Base-by-base conservation (phyloP, 2,329 filamentous ascomycete genomes). In the Diaporthe citri region DNA sequence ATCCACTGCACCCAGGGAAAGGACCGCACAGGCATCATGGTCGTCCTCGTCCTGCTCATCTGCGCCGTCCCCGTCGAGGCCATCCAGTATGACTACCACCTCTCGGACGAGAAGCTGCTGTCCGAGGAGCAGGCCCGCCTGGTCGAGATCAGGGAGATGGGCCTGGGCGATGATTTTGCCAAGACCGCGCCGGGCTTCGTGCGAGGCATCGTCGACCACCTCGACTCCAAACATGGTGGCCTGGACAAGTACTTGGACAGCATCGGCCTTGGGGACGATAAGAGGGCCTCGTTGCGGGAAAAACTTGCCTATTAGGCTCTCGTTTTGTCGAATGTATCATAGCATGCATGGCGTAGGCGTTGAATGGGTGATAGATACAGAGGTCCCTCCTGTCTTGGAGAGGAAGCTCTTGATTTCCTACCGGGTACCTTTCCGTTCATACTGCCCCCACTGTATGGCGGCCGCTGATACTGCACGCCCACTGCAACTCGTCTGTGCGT, bases 1-100 rank as follows among this genome's bases (percentile, higher is more conserved):
- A 85, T 97, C 3, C 95, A 97, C 83, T 98, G 95, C 83, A 97
- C 95, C 0, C 95, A 97, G 80, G 95, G 95, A 74, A 98, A 97
- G 82, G 95, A 97, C 80, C 90, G 95, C 2, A 95, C 91, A 1
- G 95, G 95, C 0, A 85, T 97, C 17, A 86, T 94, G 15, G 86
- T 95, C 7, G 86, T 93, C 55, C 85, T 97, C 5, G 83, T 93
- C 0, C 84, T 97, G 28, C 87, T 96, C 79, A 84, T 94, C 15
- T 86, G 94, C 4, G 84, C 83, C 10, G 83, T 94, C 1, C 89
- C 91, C 0, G 74, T 86, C 1, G 81, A 87, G 0, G 93, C 91
- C 2, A 91, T 97, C 56, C 86, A 90, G 72, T 81, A 92, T 77
- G 95, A 97, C 83, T 97, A 97, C 82, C 82, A 88, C 75, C 87